Conservation (phyloP, 305 asterid genomes). For the Solanum hybrid region DNA sequence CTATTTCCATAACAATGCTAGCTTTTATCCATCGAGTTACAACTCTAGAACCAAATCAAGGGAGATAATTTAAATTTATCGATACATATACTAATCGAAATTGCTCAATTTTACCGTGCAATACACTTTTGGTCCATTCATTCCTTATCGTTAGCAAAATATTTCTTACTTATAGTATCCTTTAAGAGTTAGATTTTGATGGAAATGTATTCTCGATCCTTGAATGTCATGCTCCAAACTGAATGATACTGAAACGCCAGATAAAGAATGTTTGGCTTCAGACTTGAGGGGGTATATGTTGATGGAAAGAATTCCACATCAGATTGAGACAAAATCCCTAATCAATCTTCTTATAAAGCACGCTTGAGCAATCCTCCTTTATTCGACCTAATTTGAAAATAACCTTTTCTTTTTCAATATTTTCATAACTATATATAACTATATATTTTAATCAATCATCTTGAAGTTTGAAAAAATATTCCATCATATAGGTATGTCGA, state of each 20-base stretch:
- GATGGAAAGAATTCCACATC: neutral
- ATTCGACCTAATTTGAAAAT: neutral
- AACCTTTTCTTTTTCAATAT: neutral
- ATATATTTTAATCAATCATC: neutral
- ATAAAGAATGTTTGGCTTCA: neutral
- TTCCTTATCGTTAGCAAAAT: neutral
- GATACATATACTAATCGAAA: neutral
- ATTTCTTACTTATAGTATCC: neutral
- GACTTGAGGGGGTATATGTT: neutral
- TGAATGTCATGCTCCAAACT: neutral
- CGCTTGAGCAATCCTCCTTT: neutral
- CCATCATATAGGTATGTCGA: neutral
- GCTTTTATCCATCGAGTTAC: neutral
- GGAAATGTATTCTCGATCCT: neutral
- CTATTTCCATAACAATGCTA: neutral
- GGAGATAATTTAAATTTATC: too few relatives aligned
- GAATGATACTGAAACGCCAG: neutral
- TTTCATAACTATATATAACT: neutral
- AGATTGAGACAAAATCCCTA: fast-evolving
- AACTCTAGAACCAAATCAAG: neutral
- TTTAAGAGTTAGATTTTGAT: neutral
- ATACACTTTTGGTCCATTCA: neutral
- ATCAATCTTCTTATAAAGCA: neutral
- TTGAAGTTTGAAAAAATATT: neutral
- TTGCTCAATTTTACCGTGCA: neutral